Conservation (phyloP, 257 asterid genomes). For the Fraxinus americana region DNA sequence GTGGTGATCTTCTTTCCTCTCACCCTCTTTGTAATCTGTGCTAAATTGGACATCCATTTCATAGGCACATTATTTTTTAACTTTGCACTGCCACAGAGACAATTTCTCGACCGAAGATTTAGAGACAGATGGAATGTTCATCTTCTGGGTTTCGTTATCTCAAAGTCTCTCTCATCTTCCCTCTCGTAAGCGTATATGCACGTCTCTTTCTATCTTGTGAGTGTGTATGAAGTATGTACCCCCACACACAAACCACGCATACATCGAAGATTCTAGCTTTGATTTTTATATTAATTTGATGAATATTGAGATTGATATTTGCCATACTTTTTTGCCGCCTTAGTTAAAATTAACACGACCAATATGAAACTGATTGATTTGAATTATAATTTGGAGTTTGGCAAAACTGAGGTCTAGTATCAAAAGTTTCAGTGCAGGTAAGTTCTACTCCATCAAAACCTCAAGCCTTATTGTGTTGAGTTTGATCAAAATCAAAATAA, state of each 20-base stretch:
- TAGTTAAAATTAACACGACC: background rate
- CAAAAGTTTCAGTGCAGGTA: background rate
- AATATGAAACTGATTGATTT: background rate
- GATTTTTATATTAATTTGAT: background rate
- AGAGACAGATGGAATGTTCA: background rate
- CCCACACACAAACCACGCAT: background rate
- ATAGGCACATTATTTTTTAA: background rate
- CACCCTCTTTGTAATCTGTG: background rate
- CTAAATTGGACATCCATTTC: background rate
- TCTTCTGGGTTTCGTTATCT: background rate
- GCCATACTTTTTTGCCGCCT: background rate
- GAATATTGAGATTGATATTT: background rate
- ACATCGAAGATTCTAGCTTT: background rate
- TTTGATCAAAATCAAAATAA: background rate
- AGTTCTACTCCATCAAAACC: background rate
- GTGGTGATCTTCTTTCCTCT: background rate
- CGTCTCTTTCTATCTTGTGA: slow-evolving; percentile 27
- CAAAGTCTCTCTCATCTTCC: background rate
- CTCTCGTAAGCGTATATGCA: background rate
- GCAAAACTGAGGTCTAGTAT: background rate
- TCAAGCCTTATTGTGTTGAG: background rate
- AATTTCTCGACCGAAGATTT: background rate
- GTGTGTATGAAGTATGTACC: background rate
- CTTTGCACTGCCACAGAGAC: background rate
- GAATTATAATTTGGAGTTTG: background rate